Conservation (phyloP, 306 rosid genomes). For the Dryas octopetala region DNA sequence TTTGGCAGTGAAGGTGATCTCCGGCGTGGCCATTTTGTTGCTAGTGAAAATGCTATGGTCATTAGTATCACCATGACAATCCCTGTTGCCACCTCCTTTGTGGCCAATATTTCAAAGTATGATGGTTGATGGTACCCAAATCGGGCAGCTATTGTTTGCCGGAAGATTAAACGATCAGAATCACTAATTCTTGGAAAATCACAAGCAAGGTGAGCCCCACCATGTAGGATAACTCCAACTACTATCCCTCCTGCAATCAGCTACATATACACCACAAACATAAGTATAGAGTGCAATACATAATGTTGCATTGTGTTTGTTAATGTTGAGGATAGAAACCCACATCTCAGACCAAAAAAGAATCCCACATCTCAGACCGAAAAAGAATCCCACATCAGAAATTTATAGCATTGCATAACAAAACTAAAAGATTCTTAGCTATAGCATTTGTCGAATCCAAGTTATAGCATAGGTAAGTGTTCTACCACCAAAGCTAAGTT, state of each 20-base stretch:
- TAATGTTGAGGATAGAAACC: too few relatives aligned
- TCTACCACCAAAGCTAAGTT: not conserved
- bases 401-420: too few relatives aligned
- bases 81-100: constrained; percentile 69
- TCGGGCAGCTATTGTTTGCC: constrained; percentile 54
- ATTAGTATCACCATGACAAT: constrained; percentile 66
- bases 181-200: constrained; percentile 83
- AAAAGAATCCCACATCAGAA: too few relatives aligned
- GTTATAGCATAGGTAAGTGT: not conserved
- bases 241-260: constrained; percentile 79
- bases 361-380: too few relatives aligned
- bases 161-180: constrained; percentile 50
- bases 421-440: too few relatives aligned
- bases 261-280: constrained; percentile 27
- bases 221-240: constrained; percentile 80
- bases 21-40: constrained; percentile 87
- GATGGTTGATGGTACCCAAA: constrained; percentile 77
- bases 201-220: constrained; percentile 85
- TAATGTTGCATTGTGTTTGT: too few relatives aligned
- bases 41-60: constrained; percentile 71
- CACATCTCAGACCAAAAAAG: too few relatives aligned
- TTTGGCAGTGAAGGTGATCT: constrained; percentile 51
- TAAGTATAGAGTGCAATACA: not conserved
- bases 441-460: too few relatives aligned
- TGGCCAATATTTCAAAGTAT: constrained; percentile 57